Evolutionary conservation across 768 basidiomycete genomes (phyloP).

Genomic region (Leccinum rimulosum): DNA sequence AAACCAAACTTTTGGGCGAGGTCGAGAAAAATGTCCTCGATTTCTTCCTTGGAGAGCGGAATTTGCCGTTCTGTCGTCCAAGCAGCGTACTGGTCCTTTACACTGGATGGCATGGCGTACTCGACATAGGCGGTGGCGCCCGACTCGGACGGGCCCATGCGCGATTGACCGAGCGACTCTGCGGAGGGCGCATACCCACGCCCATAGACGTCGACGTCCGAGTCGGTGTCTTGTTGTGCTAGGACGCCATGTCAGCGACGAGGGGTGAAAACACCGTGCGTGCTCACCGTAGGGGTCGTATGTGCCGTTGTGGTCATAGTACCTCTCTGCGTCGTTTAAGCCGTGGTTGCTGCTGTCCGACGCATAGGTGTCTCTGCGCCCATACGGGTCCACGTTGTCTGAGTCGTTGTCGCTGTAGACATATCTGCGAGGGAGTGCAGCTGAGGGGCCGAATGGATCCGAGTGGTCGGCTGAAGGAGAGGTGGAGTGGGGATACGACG

Average conservation of each 20-base stretch:
- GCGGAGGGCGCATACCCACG: conserved; percentile 68
- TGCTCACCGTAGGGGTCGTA: conserved; percentile 64
- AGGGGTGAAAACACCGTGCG: conserved; percentile 1
- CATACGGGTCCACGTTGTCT: conserved; percentile 60
- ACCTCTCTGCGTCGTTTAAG: conserved; percentile 41
- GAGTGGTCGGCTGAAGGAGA: conserved; percentile 59
- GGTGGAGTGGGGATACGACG: conserved; percentile 54
- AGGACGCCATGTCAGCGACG: conserved; percentile 6
- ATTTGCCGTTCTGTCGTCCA: conserved; percentile 92
- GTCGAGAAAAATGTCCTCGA: conserved; percentile 97
- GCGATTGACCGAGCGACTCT: conserved; percentile 68
- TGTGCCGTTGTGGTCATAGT: conserved; percentile 62
- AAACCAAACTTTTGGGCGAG: conserved; percentile 99
- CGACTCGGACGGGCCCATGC: conserved; percentile 61
- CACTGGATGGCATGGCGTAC: conserved; percentile 50
- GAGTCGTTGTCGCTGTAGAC: conserved; percentile 75
- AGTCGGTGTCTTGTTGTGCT: conserved; percentile 84
- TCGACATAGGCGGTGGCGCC: conserved; percentile 72
- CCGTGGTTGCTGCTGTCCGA: conserved; percentile 70
- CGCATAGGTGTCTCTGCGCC: conserved; percentile 62
- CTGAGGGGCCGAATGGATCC: conserved; percentile 60
- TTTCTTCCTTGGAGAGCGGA: conserved; percentile 98
- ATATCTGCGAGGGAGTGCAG: conserved; percentile 39
- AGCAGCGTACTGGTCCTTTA: conserved; percentile 86
- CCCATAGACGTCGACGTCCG: conserved; percentile 72